Base-by-base conservation (phyloP, 2,329 filamentous ascomycete genomes). In the Fusarium devonianum region DNA sequence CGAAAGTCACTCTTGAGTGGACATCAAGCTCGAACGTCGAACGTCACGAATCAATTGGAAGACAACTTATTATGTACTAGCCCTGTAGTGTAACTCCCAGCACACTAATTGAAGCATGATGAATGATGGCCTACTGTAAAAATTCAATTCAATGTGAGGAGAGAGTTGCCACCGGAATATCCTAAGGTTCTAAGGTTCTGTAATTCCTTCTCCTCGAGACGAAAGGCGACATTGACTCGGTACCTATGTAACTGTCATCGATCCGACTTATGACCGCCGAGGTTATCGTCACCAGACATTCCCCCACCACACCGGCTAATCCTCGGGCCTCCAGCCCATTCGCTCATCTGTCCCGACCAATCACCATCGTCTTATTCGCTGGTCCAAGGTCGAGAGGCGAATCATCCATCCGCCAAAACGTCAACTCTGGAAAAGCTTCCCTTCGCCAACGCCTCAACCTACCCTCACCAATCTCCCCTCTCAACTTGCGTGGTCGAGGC, bases 311-410 rank as follows among this genome's bases (percentile, higher is more conserved):
- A 5, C 11, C 67, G 69, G 69, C 52, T 71, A 70, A 71, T 61
- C 63, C 37, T 56, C 67, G 68, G 62, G 19, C 37, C 38, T 10
- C 11, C 10, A 10, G n/a, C 4, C 16, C 7, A 12, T 12, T 11
- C 2, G n/a, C 21, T 17, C 2, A 9, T 4, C 5, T 2, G 9
- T 6, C 5, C 14, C 49, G 49, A 34, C 69, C 69, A 71, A 71
- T 70, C 67, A 70, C 34, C 34, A 37, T n/a, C 34, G 45, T 40
- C 53, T 58, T 56, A 69, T 69, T 69, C 66, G 51, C 43, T 46
- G 52, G 46, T 55, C 33, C 34, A 50, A 59, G 58, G 49, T 56
- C 50, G 48, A 60, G 63, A 66, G 66, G 67, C 67, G 64, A 68
- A 70, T 61, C 32, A 8, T 12, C 38, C 23, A 30, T 49, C 28